Evolutionary conservation across 2,329 filamentous ascomycete genomes (phyloP), one percentile per base, ranked within the genome.

Genomic region (Leptographium galeiforme): DNA sequence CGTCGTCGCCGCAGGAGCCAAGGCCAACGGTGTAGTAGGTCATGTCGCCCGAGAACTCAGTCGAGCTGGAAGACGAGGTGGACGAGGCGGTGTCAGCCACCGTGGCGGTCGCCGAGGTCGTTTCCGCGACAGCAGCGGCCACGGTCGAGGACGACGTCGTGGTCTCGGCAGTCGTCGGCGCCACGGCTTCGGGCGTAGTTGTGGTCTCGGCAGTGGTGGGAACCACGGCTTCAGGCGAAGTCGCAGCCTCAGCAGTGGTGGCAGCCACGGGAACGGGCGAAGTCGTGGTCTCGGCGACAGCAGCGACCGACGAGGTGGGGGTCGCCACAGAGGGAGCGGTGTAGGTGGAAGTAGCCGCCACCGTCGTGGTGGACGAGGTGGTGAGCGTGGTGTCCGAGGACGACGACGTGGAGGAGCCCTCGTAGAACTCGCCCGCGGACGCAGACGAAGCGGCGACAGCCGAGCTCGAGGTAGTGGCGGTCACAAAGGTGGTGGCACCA

Each of bases 11-110:
- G 63, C 88, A 93, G 25, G 83, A 68, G 55, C 84, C 84, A 10
- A 85, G 64, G 44, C 84, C 87, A 48, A 84, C 72, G 43, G 73
- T 69, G 70, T 87, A 94, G 73, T 79, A 90, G 55, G 88, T 93
- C 59, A 88, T 74, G 50, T 89, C 78, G 57, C 87, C 87, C 0
- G 64, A 63, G 70, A 68, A 66, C 13, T 41, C 14, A 18, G 45
- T 47, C 67, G 63, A 57, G 33, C 61, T 52, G 16, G 53, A 60
- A 46, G 61, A 60, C 53, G 57, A 52, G 41, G 55, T 53, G 44
- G 57, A 53, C 19, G 61, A 57, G 30, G 61, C 60, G 7, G 36
- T 19, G 5, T 32, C 18, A 8, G 64, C 62, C 49, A 53, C 52
- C 48, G 59, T n/a, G 13, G 51, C 12, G 33, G 49, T 30, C 25